Percentiles rank a stretch among this genome's conserved stretches.
phyloP scores from a whole-genome alignment of 352 stramenopile species.

The Pythium monospermum region DNA sequence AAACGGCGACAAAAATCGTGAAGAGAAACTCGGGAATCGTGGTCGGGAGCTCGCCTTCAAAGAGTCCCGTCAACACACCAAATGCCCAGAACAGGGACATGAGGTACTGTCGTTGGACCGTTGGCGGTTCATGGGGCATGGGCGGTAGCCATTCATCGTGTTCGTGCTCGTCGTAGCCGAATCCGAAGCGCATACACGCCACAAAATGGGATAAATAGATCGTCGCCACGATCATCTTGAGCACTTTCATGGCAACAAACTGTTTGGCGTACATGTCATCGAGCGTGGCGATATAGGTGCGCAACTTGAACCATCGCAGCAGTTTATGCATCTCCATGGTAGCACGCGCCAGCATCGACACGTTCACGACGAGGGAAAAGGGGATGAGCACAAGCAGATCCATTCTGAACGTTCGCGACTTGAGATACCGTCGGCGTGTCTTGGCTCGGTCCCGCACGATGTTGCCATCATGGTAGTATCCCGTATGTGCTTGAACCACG shows the following conservation, averaged over 20 bases:
- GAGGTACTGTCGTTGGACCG: slow-evolving; percentile 34
- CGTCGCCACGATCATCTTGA: slow-evolving; percentile 39
- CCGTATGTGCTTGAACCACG: slow-evolving; percentile 47
- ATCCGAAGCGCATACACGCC: slow-evolving; percentile 51
- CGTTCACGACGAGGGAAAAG: slow-evolving; percentile 21
- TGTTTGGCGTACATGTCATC: slow-evolving; percentile 62
- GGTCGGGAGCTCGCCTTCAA: slow-evolving; percentile 60
- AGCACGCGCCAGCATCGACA: slow-evolving; percentile 7
- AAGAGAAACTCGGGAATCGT: slow-evolving; percentile 52
- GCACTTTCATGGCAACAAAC: slow-evolving; percentile 39
- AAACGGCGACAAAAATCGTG: slow-evolving; percentile 53
- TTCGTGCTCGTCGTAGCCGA: slow-evolving; percentile 44
- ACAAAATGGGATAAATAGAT: slow-evolving; percentile 51
- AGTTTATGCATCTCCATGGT: slow-evolving; percentile 38
- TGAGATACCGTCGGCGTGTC: slow-evolving; percentile 41
- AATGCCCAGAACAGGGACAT: slow-evolving; percentile 63
- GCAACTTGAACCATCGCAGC: slow-evolving; percentile 33
- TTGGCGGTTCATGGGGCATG: slow-evolving; percentile 19
- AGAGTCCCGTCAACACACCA: slow-evolving; percentile 56
- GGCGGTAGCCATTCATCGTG: slow-evolving; percentile 50
- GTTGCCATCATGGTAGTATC: slow-evolving; percentile 57
- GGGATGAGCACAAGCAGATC: slow-evolving; percentile 51
- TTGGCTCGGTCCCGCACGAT: slow-evolving; percentile 39
- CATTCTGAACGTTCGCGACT: slow-evolving; percentile 35
- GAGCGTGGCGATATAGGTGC: slow-evolving; percentile 41